Evolutionary conservation across 2,329 filamentous ascomycete species (phyloP).

Genomic region (Arthrobotrys pseudoclavata): DNA sequence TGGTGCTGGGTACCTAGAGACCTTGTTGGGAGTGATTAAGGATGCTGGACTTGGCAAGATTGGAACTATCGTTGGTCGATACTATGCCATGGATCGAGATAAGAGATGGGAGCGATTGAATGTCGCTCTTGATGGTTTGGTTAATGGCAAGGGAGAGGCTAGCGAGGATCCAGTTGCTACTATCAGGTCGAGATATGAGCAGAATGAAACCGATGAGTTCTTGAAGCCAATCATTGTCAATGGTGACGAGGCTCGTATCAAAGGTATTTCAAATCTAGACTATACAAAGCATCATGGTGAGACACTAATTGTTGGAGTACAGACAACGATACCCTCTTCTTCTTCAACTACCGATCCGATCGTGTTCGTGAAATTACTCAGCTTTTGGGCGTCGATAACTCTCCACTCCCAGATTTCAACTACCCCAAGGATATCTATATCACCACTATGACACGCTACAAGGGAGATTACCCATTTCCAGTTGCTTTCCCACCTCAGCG

Average conservation of each 20-base stretch:
- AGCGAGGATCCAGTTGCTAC: constrained; percentile 86
- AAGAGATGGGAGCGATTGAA: constrained; percentile 98
- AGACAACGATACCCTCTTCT: constrained; percentile 96
- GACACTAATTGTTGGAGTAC: constrained; percentile 14
- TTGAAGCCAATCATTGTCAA: constrained; percentile 96
- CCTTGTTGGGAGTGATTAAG: constrained; percentile 82
- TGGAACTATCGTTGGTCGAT: constrained; percentile 87
- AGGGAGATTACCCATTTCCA: constrained; percentile 91
- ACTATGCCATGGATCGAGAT: constrained; percentile 99
- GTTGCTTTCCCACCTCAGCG: constrained; percentile 93
- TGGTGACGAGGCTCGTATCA: constrained; percentile 85
- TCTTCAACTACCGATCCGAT: constrained; percentile 99
- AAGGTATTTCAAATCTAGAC: constrained; percentile 71
- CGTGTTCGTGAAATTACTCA: constrained; percentile 97
- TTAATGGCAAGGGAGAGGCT: constrained; percentile 87
- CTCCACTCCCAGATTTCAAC: constrained; percentile 88
- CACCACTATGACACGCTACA: constrained; percentile 99
- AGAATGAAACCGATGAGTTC: constrained; percentile 95
- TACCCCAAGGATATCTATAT: constrained; percentile 90
- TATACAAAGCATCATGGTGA: neutral
- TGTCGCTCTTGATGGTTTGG: constrained; percentile 86
- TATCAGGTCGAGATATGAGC: constrained; percentile 87
- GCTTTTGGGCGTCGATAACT: constrained; percentile 91
- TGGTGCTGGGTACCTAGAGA: constrained; percentile 86
- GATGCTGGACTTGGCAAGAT: constrained; percentile 89